A percentile compares a stretch with the other conserved stretches of the same genome.
Conservation (phyloP, 208 protist genomes). For the Tetramitus jugosus region DNA sequence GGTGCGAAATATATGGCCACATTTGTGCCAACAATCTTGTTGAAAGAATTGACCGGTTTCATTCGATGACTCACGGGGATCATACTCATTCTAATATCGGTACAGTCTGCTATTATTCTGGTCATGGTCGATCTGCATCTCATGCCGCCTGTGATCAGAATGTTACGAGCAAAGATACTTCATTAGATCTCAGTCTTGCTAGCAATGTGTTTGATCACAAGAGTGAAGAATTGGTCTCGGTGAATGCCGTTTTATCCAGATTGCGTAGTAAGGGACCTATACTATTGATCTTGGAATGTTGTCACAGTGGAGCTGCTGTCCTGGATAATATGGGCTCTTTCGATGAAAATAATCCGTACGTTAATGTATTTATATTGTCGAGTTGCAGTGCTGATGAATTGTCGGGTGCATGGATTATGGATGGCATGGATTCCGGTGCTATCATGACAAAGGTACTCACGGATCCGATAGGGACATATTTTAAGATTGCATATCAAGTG, state of each 20-base stretch:
- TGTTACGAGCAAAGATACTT: neutral
- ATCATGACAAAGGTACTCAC: slow-evolving; percentile 19
- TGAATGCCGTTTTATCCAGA: neutral
- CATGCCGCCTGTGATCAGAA: neutral
- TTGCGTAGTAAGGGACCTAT: neutral
- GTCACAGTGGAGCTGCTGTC: neutral
- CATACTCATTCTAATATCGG: neutral
- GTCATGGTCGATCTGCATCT: neutral
- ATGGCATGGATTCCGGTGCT: slow-evolving; percentile 1
- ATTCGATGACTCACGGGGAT: neutral
- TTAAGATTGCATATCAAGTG: slow-evolving; percentile 1
- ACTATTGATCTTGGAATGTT: neutral
- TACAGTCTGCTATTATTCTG: neutral
- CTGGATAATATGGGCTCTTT: neutral
- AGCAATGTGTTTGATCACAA: neutral
- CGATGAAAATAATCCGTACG: neutral
- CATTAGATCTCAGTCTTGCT: neutral
- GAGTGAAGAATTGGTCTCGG: neutral
- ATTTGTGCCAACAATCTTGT: neutral
- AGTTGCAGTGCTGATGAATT: neutral
- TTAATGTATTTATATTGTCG: neutral
- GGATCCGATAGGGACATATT: slow-evolving; percentile 14
- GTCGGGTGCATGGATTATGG: slow-evolving; percentile 21
- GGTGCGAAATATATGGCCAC: neutral
- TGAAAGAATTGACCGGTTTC: neutral